Conservation (phyloP, 192 early-diverging fungal genomes). For the Thamnidium elegans region DNA sequence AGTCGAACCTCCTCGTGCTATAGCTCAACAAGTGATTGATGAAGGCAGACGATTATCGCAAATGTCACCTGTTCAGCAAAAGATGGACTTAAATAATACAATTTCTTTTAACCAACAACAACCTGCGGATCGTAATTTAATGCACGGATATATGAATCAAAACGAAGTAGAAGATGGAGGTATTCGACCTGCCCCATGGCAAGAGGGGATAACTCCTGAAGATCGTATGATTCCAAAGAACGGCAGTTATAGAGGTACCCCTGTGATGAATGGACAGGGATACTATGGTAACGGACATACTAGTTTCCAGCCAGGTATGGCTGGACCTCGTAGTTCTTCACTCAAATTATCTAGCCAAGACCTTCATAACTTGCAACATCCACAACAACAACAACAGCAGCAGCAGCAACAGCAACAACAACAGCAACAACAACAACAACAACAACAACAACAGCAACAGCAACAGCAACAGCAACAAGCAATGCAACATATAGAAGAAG, state of each 20-base stretch:
- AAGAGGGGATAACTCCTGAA: background rate
- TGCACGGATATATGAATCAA: conserved; percentile 5
- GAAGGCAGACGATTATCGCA: conserved; percentile 11
- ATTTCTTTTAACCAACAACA: background rate
- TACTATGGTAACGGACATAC: background rate
- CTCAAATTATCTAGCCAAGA: conserved; percentile 1
- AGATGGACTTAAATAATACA: background rate
- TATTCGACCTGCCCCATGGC: conserved; percentile 11
- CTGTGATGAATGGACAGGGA: too few relatives aligned
- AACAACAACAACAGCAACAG: conserved; percentile 14
- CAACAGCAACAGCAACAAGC: conserved; percentile 5
- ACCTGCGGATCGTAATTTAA: background rate
- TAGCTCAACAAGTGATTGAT: conserved; percentile 2
- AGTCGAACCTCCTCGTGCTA: background rate
- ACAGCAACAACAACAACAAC: conserved; percentile 1
- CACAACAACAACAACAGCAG: too few relatives aligned
- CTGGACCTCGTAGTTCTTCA: background rate
- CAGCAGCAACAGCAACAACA: too few relatives aligned
- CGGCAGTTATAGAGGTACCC: background rate
- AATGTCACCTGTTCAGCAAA: conserved; percentile 1
- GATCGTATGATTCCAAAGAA: background rate
- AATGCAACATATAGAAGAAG: background rate
- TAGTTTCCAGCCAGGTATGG: background rate
- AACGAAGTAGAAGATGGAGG: background rate
- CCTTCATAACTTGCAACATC: conserved; percentile 3